A percentile compares a stretch with the other conserved stretches of the same genome.
These are phyloP conservation scores for Warburgia ugandensis DNA, from an alignment of 164 flowering plant genomes.

Conservation along the genomic window DNA sequence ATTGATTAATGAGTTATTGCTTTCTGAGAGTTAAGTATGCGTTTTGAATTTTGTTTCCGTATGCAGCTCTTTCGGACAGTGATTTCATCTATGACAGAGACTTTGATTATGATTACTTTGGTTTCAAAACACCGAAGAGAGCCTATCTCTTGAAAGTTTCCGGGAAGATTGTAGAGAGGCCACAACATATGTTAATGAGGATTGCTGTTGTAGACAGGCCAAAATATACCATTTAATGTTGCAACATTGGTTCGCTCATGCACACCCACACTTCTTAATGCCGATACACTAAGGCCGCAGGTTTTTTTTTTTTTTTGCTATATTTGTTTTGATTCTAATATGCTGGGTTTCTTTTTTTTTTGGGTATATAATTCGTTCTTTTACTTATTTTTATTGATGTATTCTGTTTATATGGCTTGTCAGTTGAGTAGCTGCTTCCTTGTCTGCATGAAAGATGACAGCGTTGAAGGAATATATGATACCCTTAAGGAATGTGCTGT, in stretches of 20 bases:
- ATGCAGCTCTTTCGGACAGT: slow-evolving; percentile 88
- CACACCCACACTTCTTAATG: slow-evolving; percentile 96
- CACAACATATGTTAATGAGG: slow-evolving; percentile 99
- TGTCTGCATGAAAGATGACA: slow-evolving; percentile 95
- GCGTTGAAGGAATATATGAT: slow-evolving; percentile 97
- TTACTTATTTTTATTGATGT: too few relatives aligned
- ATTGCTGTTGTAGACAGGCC: slow-evolving; percentile 95
- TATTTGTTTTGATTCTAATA: neutral
- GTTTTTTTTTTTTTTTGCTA: slow-evolving; percentile 39
- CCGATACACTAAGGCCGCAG: slow-evolving; percentile 97
- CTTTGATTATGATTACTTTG: slow-evolving; percentile 98
- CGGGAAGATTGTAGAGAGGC: slow-evolving; percentile 94
- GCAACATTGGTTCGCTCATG: slow-evolving; percentile 99
- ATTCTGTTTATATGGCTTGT: too few relatives aligned
- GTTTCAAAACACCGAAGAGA: slow-evolving; percentile 97
- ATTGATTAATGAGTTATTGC: neutral
- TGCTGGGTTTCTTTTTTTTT: too few relatives aligned
- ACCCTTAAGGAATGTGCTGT: slow-evolving; percentile 98
- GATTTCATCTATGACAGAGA: slow-evolving; percentile 97
- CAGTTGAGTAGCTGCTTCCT: slow-evolving; percentile 98
- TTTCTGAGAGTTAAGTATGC: neutral
- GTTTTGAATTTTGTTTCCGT: slow-evolving; percentile 36
- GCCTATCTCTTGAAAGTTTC: slow-evolving; percentile 89
- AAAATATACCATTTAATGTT: slow-evolving; percentile 94
- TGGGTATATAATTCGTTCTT: neutral